These are phyloP conservation scores for Eragrostis tef DNA, from an alignment of 202 grass and related monocot genomes.

Conservation along the genomic window DNA sequence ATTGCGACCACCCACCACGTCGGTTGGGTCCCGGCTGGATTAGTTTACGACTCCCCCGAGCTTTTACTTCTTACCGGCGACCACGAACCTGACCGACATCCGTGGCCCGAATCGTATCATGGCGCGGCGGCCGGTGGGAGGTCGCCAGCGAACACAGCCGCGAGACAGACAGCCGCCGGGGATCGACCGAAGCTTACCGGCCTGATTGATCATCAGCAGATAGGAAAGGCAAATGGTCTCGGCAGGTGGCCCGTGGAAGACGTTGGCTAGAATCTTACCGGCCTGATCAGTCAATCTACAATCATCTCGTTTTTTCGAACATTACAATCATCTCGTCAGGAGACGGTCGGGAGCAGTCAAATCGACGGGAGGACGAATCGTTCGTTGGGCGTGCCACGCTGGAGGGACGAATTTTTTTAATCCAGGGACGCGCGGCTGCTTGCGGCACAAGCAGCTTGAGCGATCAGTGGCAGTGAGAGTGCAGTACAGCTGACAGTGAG, in stretches of 20 bases:
- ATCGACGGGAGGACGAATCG: not conserved
- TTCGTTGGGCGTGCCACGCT: not conserved
- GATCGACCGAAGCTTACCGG: no score
- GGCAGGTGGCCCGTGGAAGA: no score
- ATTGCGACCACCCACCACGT: not conserved
- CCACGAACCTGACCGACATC: not conserved
- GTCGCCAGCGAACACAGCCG: slow-evolving; percentile 25
- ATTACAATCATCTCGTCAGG: not conserved
- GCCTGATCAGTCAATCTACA: not conserved
- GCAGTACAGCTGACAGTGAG: slow-evolving; percentile 37
- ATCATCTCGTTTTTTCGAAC: no score
- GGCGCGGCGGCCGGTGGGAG: not conserved
- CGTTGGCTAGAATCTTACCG: no score
- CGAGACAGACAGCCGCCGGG: not conserved
- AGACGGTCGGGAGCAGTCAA: not conserved
- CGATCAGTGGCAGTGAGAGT: not conserved
- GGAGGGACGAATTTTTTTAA: slow-evolving; percentile 12
- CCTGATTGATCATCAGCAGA: no score
- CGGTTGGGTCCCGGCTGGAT: not conserved
- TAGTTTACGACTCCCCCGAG: not conserved
- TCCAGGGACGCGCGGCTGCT: not conserved
- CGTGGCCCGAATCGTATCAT: slow-evolving; percentile 2
- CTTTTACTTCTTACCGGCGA: not conserved
- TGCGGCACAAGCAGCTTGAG: slow-evolving; percentile 8
- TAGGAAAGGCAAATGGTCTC: no score